These are phyloP conservation scores for Bifiguratus adelaidae DNA, from an alignment of 192 early-diverging fungal species.

Conservation along the genomic window DNA sequence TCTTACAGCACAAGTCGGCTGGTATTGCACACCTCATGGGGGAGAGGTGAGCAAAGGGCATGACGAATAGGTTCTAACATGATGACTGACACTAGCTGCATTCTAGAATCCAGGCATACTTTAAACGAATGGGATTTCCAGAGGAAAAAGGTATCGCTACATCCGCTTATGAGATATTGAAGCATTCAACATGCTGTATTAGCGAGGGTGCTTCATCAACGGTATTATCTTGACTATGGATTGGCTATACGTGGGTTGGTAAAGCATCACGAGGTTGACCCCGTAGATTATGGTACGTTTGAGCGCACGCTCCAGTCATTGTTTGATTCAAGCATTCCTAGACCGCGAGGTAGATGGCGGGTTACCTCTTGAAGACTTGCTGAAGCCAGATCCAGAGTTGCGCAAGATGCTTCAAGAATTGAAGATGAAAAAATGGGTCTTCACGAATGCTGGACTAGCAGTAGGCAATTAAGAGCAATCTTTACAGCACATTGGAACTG, in stretches of 20 bases:
- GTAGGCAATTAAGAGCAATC: conserved; percentile 16
- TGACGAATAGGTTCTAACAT: not conserved
- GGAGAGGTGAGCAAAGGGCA: conserved; percentile 19
- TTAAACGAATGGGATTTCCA: conserved; percentile 40
- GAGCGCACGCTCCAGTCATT: not conserved
- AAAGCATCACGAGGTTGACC: conserved; percentile 56
- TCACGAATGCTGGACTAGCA: conserved; percentile 64
- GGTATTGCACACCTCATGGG: conserved; percentile 45
- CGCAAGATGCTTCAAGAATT: conserved; percentile 44
- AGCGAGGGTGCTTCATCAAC: conserved; percentile 32
- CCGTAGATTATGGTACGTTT: conserved; percentile 42
- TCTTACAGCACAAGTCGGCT: conserved; percentile 20
- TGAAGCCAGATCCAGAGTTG: conserved; percentile 47
- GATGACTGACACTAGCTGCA: not conserved
- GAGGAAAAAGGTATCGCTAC: conserved; percentile 23
- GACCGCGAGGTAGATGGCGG: conserved; percentile 52
- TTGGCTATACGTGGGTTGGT: conserved; percentile 60
- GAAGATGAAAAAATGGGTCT: conserved; percentile 57
- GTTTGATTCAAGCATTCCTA: conserved; percentile 1
- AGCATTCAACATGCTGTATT: too few species aligned
- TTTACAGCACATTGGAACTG: not conserved
- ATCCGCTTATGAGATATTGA: not conserved
- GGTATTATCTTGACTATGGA: conserved; percentile 62
- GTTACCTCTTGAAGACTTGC: conserved; percentile 50
- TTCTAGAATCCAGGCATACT: conserved; percentile 48